Percentiles rank a stretch among this genome's conserved stretches.
Conservation (phyloP, 2,329 filamentous ascomycete species). For the Clarireedia monteithiana region DNA sequence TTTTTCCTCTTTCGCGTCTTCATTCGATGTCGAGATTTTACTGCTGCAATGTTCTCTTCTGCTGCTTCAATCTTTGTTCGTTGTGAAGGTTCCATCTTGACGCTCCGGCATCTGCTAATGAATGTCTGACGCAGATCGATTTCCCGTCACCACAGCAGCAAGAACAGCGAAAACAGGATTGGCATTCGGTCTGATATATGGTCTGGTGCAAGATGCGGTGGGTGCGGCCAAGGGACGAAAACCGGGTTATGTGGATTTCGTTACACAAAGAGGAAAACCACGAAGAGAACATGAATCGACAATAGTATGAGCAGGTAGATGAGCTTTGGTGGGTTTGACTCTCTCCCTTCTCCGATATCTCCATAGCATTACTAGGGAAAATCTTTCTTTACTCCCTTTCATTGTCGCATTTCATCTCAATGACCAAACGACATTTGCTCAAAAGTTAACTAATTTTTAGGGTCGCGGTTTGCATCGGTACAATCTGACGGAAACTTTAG, state of each 20-base stretch:
- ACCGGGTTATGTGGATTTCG: slow-evolving; percentile 66
- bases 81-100: too few species aligned
- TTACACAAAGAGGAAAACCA: slow-evolving; percentile 38
- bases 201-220: slow-evolving; percentile 70
- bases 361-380: background rate
- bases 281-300: slow-evolving; percentile 10
- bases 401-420: background rate
- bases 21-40: too few species aligned
- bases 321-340: background rate
- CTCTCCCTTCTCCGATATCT: background rate
- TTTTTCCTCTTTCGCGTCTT: slow-evolving; percentile 50
- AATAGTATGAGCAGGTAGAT: background rate
- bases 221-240: slow-evolving; percentile 61
- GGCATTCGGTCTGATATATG: slow-evolving; percentile 70
- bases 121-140: slow-evolving; percentile 50
- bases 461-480: too few species aligned
- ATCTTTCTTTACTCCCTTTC: background rate
- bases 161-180: slow-evolving; percentile 75
- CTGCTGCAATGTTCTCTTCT: too few species aligned
- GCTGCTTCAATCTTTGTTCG: too few species aligned
- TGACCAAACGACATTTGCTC: too few species aligned
- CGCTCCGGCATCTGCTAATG: background rate
- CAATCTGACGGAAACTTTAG: too few species aligned
- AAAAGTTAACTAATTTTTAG: too few species aligned
- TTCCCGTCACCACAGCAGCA: slow-evolving; percentile 68